Evolutionary conservation across 306 rosid species (phyloP).

Genomic region (Senna tora): DNA sequence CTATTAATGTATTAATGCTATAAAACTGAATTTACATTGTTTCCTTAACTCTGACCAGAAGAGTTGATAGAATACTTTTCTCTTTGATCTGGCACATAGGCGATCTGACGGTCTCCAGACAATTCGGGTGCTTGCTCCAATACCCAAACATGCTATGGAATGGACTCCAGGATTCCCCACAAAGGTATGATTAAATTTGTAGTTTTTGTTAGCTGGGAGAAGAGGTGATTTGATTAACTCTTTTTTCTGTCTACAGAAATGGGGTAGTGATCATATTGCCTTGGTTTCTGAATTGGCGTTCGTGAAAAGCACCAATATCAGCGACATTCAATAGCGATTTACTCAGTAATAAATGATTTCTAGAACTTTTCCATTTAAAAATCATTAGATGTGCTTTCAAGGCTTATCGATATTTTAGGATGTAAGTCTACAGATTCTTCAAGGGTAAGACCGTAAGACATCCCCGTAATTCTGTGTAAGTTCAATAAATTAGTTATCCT

Average conservation of each 20-base stretch:
- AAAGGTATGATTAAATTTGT: slow-evolving; percentile 53
- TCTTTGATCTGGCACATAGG: slow-evolving; percentile 52
- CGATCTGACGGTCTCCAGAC: slow-evolving; percentile 91
- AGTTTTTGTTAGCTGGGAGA: slow-evolving; percentile 17
- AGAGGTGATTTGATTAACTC: slow-evolving; percentile 21
- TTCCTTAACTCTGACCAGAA: slow-evolving; percentile 22
- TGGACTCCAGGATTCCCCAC: slow-evolving; percentile 89
- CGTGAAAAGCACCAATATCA: slow-evolving; percentile 39
- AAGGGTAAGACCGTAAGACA: no score
- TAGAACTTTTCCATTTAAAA: slow-evolving; percentile 7
- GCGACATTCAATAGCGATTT: slow-evolving; percentile 33
- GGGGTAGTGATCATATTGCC: slow-evolving; percentile 97
- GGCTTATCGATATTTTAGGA: slow-evolving; percentile 9
- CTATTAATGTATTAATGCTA: no score
- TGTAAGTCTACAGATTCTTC: background rate
- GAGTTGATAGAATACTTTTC: slow-evolving; percentile 27
- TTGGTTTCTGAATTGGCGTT: slow-evolving; percentile 80
- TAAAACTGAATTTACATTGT: slow-evolving; percentile 12
- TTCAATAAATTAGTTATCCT: background rate
- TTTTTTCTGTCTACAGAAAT: slow-evolving; percentile 61
- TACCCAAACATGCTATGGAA: slow-evolving; percentile 74
- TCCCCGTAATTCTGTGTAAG: slow-evolving; percentile 21
- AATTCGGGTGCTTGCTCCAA: slow-evolving; percentile 85
- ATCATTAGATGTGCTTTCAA: slow-evolving; percentile 19
- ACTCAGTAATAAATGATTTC: background rate